These are phyloP conservation scores for Skeletonema costatum DNA, from an alignment of 108 stramenopile species.

Conservation along the genomic window DNA sequence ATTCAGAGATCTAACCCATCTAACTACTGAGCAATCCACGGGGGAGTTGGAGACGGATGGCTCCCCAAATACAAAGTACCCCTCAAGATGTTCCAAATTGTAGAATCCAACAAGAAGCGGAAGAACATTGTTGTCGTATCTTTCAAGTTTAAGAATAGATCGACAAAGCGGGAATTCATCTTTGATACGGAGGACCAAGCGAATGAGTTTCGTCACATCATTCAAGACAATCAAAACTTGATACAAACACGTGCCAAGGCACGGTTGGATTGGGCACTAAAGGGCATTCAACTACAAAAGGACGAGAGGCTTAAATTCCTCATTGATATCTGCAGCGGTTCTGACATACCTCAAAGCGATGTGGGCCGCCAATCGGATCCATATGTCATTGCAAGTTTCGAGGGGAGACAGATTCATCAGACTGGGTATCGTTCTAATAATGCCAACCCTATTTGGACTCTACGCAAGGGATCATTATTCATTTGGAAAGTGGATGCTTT, in stretches of 20 bases:
- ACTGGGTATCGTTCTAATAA: constrained; percentile 54
- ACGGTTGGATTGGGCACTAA: constrained; percentile 43
- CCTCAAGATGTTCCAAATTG: constrained; percentile 38
- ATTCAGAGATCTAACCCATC: constrained; percentile 1
- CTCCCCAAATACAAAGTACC: constrained; percentile 64
- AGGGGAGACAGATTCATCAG: constrained; percentile 57
- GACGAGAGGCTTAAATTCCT: constrained; percentile 54
- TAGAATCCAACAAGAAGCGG: constrained; percentile 22
- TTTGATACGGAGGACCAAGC: constrained; percentile 64
- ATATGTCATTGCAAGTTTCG: constrained; percentile 52
- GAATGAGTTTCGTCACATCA: constrained; percentile 36
- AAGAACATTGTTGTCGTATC: constrained; percentile 28
- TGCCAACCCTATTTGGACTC: constrained; percentile 80
- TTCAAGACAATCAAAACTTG: constrained; percentile 47
- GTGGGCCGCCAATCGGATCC: constrained; percentile 63
- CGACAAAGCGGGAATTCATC: constrained; percentile 56
- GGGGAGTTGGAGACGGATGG: constrained; percentile 45
- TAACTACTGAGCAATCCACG: neutral
- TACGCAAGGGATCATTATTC: constrained; percentile 70
- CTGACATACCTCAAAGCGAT: constrained; percentile 65
- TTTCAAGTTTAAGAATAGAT: constrained; percentile 28
- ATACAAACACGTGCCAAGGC: constrained; percentile 43
- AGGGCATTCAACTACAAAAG: constrained; percentile 49
- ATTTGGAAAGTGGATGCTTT: constrained; percentile 53
- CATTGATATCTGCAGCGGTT: constrained; percentile 76